Evolutionary conservation across 2,329 filamentous ascomycete genomes (phyloP).

Genomic region (Xylariaceae sp.): DNA sequence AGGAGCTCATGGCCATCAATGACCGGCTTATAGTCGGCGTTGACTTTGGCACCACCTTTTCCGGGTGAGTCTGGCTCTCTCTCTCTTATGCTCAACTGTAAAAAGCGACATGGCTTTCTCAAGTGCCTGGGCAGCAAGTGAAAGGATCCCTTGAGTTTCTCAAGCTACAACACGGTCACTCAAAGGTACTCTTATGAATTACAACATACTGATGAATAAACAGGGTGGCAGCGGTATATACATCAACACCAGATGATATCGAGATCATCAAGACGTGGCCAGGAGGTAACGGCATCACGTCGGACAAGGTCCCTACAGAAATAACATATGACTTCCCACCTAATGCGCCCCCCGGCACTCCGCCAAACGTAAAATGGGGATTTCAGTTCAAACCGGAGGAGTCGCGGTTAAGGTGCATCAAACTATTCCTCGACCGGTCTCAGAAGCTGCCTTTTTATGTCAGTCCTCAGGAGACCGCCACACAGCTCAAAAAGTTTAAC

Average conservation of each 20-base stretch:
- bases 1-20: conserved; percentile 53
- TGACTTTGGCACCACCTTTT: conserved; percentile 85
- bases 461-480: conserved; percentile 74
- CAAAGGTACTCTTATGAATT: background rate
- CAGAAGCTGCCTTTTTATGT: conserved; percentile 83
- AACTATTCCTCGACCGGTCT: conserved; percentile 78
- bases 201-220: conserved; percentile 17
- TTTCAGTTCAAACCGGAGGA: conserved; percentile 82
- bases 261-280: conserved; percentile 87
- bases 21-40: conserved; percentile 77
- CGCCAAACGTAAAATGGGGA: conserved; percentile 70
- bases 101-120: background rate
- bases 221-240: conserved; percentile 73
- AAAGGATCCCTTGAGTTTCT: background rate
- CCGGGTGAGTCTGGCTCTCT: conserved; percentile 57
- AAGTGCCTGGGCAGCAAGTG: background rate
- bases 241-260: conserved; percentile 75
- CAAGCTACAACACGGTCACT: background rate
- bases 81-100: background rate
- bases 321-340: conserved; percentile 63
- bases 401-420: conserved; percentile 76
- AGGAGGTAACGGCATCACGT: conserved; percentile 83
- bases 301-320: conserved; percentile 83
- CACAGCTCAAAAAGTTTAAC: conserved; percentile 72
- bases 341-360: conserved; percentile 41